phyloP scores from a whole-genome alignment of 1,284 basidiomycete genomes.

The Somion occarium region DNA sequence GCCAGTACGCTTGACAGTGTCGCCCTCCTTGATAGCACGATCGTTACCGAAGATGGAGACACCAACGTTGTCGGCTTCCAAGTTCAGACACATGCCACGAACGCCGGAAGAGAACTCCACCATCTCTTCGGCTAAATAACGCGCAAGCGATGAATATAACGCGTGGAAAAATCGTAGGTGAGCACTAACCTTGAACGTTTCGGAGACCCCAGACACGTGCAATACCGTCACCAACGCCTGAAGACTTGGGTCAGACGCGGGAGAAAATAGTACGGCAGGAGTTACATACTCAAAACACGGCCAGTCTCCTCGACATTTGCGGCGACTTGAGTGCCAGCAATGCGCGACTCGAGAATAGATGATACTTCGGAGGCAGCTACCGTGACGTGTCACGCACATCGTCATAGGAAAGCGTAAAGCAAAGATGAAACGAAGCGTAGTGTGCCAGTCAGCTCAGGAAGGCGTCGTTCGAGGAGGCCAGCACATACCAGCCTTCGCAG shows the following conservation, averaged over 20 bases:
- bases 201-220: conserved; percentile 95
- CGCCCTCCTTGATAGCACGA: conserved; percentile 99
- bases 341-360: conserved; percentile 97
- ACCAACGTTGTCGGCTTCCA: conserved; percentile 99
- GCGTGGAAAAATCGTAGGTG: conserved; percentile 4
- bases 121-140: conserved; percentile 90
- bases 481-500: conserved; percentile 91
- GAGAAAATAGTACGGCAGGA: conserved; percentile 1
- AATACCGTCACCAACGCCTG: conserved; percentile 99
- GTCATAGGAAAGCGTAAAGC: conserved; percentile 12
- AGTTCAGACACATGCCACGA: conserved; percentile 98
- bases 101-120: conserved; percentile 99
- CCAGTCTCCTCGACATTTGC: conserved; percentile 99
- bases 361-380: conserved; percentile 98
- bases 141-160: conserved; percentile 13
- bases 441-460: conserved; percentile 20
- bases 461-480: conserved; percentile 5
- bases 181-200: conserved; percentile 81
- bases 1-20: conserved; percentile 99
- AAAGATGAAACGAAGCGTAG: conserved; percentile 17
- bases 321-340: conserved; percentile 86
- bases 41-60: conserved; percentile 99
- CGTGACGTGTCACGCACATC: conserved; percentile 39
- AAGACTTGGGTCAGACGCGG: conserved; percentile 12
- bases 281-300: conserved; percentile 86